Base-by-base conservation (phyloP, 2,329 filamentous ascomycete genomes). In the Pseudonectria foliicola region DNA sequence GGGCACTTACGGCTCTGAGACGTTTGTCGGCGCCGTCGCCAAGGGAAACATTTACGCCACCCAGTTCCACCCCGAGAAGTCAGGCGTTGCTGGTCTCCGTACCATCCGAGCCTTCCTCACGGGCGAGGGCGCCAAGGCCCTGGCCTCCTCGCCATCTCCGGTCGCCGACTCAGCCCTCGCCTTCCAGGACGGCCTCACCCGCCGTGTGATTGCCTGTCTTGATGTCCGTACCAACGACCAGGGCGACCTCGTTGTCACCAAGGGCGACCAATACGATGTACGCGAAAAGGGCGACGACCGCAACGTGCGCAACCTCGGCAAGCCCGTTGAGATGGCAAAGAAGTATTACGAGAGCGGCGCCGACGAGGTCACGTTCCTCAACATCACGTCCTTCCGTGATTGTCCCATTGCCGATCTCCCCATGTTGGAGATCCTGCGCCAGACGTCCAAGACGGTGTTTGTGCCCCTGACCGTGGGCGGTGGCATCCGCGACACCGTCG, bases 41-140 rank as follows among this genome's bases (percentile, higher is more conserved):
- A 84, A 79, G 52, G 83, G 78, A 13, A 95, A 95, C 59, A 66
- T 96, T 14, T 78, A 95, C 39, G 89, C 83, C 3, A 95, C 92
- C 3, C 92, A 98, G 54, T 98, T 98, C 60, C 92, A 98, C 64
- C 92, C 92, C 0, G 92, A 98, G 57, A 98, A 98, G 71, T 94
- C 86, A 55, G 92, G 92, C 34, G 80, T 82, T 13, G 90, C 92
- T 3, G 92, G 92, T 10, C 66, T 96, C 42, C 74, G 87, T 21
- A 82, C 93, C 1, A 54, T 98, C 46, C 82, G 82, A 49, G 82
- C 90, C 6, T 98, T 98, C 59, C 67, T 96, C 23, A 76, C 84
- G n/a, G 85, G 86, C 12, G 67, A 73, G 15, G 73, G 73, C 39
- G 70, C 72, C 29, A 63, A 71, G 30, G 64, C 67, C 11, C 65